phyloP scores from a whole-genome alignment of 192 early-diverging fungal genomes.

The Coemansia sp. region DNA sequence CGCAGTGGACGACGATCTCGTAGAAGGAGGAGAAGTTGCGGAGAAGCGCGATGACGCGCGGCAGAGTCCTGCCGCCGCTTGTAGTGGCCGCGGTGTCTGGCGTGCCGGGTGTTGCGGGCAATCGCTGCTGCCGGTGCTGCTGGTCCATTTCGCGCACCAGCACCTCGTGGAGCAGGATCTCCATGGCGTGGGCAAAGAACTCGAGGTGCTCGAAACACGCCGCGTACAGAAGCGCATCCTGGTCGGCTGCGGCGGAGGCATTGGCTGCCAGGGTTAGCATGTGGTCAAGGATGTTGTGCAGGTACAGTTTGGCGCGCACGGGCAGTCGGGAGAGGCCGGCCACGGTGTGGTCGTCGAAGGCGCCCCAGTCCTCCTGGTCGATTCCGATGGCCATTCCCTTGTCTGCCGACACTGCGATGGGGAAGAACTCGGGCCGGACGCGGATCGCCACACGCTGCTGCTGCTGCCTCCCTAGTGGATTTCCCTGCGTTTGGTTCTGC shows the following conservation, averaged over 20 bases:
- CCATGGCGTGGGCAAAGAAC: slow-evolving; percentile 92
- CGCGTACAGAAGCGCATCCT: slow-evolving; percentile 53
- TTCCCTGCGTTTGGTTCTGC: background rate
- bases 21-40: slow-evolving; percentile 72
- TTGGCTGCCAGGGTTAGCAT: slow-evolving; percentile 17
- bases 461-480: background rate
- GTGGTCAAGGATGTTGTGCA: slow-evolving; percentile 39
- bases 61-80: slow-evolving; percentile 64
- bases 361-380: slow-evolving; percentile 46
- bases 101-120: too few species aligned
- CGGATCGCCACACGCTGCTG: slow-evolving; percentile 5
- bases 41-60: slow-evolving; percentile 72
- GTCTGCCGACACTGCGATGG: slow-evolving; percentile 42
- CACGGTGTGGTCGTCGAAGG: slow-evolving; percentile 26
- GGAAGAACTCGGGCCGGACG: slow-evolving; percentile 41
- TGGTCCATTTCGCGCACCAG: slow-evolving; percentile 77
- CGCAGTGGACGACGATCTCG: slow-evolving; percentile 92
- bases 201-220: slow-evolving; percentile 68
- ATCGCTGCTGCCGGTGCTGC: background rate
- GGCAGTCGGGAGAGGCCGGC: slow-evolving; percentile 32
- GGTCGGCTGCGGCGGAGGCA: slow-evolving; percentile 12
- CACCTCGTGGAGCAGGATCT: slow-evolving; percentile 85
- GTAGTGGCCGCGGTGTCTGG: too few species aligned
- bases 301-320: slow-evolving; percentile 42
- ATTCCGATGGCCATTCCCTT: slow-evolving; percentile 46